phyloP scores from a whole-genome alignment of 306 rosid genomes.

The Vigna nakashimae region DNA sequence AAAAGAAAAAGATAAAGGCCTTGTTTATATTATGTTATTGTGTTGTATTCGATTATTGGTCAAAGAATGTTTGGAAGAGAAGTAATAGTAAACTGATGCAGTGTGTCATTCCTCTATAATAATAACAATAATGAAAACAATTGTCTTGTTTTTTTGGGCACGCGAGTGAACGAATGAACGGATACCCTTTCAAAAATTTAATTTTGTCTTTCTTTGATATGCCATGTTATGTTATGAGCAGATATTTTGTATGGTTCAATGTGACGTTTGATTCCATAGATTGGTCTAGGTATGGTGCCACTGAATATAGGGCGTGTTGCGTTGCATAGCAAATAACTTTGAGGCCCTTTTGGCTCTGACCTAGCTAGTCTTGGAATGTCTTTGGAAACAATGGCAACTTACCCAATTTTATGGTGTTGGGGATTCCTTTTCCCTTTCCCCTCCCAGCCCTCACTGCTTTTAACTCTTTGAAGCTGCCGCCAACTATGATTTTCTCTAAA shows the following conservation, averaged over 20 bases:
- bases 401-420: conserved; percentile 56
- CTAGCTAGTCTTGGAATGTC: conserved; percentile 52
- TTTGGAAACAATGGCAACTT: conserved; percentile 52
- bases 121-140: conserved; percentile 8
- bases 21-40: conserved; percentile 47
- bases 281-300: conserved; percentile 41
- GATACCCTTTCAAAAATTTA: neutral
- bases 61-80: conserved; percentile 71
- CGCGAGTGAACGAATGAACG: neutral
- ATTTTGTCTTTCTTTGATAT: conserved; percentile 43
- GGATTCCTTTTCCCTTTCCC: conserved; percentile 28
- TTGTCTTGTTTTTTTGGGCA: conserved; percentile 31
- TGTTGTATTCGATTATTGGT: conserved; percentile 45
- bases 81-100: conserved; percentile 37
- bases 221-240: neutral
- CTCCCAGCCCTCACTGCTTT: conserved; percentile 35
- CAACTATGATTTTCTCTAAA: conserved; percentile 28
- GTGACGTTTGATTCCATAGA: conserved; percentile 45
- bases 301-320: conserved; percentile 43
- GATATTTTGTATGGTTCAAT: conserved; percentile 40
- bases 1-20: conserved; percentile 63
- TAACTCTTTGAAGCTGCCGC: conserved; percentile 44
- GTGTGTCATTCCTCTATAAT: neutral
- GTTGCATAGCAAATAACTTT: conserved; percentile 17
- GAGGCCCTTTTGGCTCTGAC: conserved; percentile 47